A percentile compares a stretch with the other conserved stretches of the same genome.
Evolutionary conservation across 495 filamentous ascomycete genomes (phyloP).

Genomic region (Cladorrhinum samala): DNA sequence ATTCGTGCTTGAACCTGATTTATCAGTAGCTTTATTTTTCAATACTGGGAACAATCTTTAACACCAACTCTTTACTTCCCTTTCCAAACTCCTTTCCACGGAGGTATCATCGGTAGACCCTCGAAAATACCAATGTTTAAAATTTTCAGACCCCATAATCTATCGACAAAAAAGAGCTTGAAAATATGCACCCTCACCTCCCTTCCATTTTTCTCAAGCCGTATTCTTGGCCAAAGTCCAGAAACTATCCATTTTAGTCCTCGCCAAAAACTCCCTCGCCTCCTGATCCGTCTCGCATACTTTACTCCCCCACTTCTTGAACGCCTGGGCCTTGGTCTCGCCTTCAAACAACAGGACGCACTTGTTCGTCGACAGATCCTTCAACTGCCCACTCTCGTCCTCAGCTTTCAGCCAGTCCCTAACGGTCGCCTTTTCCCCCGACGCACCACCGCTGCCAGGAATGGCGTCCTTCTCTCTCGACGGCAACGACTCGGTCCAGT

Average conservation of each 20-base stretch:
- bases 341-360: conserved; percentile 85
- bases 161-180: no score
- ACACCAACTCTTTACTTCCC: no score
- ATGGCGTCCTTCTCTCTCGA: conserved; percentile 53
- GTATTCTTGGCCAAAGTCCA: conserved; percentile 82
- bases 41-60: no score
- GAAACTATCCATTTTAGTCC: conserved; percentile 88
- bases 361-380: conserved; percentile 72
- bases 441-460: conserved; percentile 42
- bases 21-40: no score
- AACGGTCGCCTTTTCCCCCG: conserved; percentile 32
- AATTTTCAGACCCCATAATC: no score
- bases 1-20: no score
- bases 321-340: conserved; percentile 66
- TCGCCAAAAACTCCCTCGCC: conserved; percentile 71
- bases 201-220: no score
- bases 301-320: conserved; percentile 79
- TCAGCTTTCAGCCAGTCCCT: conserved; percentile 69
- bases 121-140: no score
- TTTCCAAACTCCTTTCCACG: no score
- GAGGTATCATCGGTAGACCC: no score
- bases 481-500: conserved; percentile 85
- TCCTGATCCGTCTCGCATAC: conserved; percentile 83
- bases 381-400: conserved; percentile 71
- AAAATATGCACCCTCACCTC: no score